phyloP scores from a whole-genome alignment of 78 protist genomes.

The Capsaspora owczarzaki region DNA sequence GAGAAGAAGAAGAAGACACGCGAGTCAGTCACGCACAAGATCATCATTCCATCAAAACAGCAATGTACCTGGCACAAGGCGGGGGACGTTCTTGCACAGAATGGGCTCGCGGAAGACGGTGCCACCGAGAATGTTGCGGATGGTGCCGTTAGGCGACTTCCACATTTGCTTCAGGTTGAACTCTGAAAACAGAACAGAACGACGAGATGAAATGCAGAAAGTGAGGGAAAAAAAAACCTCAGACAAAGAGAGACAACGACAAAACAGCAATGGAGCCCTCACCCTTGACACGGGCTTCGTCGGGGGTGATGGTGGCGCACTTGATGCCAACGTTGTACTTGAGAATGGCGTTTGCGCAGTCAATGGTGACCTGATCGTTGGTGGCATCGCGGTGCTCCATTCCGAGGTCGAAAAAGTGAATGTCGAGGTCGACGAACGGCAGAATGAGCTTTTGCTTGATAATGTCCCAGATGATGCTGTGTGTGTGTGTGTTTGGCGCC shows the following conservation, averaged over 20 bases:
- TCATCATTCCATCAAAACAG: no score
- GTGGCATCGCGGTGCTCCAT: slow-evolving; percentile 62
- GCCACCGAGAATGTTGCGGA: slow-evolving; percentile 87
- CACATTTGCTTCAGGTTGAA: slow-evolving; percentile 77
- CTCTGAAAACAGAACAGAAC: slow-evolving; percentile 28
- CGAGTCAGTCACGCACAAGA: no score
- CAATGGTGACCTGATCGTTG: slow-evolving; percentile 70
- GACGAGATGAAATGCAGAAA: no score
- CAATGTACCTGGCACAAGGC: slow-evolving; percentile 69
- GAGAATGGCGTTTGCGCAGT: slow-evolving; percentile 75
- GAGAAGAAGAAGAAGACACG: no score
- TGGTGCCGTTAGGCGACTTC: slow-evolving; percentile 92
- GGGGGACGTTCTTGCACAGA: slow-evolving; percentile 73
- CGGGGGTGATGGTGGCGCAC: slow-evolving; percentile 96
- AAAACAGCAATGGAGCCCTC: not conserved
- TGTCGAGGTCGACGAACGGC: slow-evolving; percentile 40
- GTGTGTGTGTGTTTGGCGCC: no score
- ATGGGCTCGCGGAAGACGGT: slow-evolving; percentile 96
- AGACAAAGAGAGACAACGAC: not conserved
- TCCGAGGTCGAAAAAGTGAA: slow-evolving; percentile 62
- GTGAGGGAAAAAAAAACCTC: no score
- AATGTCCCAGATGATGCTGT: slow-evolving; percentile 68
- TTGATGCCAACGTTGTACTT: slow-evolving; percentile 85
- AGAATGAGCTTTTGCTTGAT: slow-evolving; percentile 76
- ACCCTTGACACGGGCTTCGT: slow-evolving; percentile 77